These are phyloP conservation scores for Picea glauca DNA, from an alignment of 75 land plant genomes.

Conservation along the genomic window DNA sequence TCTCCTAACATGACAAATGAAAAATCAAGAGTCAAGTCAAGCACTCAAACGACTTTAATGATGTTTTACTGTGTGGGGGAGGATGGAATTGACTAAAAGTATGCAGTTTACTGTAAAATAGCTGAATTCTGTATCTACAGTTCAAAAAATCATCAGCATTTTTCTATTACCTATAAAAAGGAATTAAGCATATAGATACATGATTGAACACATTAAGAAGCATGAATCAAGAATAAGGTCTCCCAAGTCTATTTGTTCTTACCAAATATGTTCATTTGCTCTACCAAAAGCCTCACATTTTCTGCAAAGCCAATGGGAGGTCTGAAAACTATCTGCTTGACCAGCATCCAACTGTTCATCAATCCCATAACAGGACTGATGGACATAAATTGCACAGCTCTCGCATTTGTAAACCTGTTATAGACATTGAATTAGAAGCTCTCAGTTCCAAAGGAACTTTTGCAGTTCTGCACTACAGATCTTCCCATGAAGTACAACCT, in stretches of 20 bases:
- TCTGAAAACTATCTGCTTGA: background rate
- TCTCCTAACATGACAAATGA: no score
- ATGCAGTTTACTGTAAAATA: background rate
- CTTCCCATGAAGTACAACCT: background rate
- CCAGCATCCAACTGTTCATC: conserved; percentile 8
- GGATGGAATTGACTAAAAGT: background rate
- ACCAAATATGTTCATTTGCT: conserved; percentile 19
- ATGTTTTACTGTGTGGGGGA: background rate
- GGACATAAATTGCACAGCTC: conserved; percentile 25
- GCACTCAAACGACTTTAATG: background rate
- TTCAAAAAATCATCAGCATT: background rate
- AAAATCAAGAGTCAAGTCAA: background rate
- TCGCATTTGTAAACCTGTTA: conserved; percentile 33
- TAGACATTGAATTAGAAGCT: background rate
- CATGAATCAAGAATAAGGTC: background rate
- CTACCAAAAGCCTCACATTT: conserved; percentile 35
- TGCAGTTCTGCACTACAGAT: background rate
- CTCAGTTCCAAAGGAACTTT: background rate
- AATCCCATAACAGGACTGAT: conserved; percentile 42
- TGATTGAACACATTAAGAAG: background rate
- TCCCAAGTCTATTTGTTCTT: background rate
- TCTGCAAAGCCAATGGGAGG: conserved; percentile 25
- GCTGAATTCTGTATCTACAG: background rate
- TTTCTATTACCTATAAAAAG: background rate
- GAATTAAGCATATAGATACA: background rate